These are phyloP conservation scores for Pochonia chlamydosporia DNA, from an alignment of 2,329 filamentous ascomycete genomes.

Conservation along the genomic window DNA sequence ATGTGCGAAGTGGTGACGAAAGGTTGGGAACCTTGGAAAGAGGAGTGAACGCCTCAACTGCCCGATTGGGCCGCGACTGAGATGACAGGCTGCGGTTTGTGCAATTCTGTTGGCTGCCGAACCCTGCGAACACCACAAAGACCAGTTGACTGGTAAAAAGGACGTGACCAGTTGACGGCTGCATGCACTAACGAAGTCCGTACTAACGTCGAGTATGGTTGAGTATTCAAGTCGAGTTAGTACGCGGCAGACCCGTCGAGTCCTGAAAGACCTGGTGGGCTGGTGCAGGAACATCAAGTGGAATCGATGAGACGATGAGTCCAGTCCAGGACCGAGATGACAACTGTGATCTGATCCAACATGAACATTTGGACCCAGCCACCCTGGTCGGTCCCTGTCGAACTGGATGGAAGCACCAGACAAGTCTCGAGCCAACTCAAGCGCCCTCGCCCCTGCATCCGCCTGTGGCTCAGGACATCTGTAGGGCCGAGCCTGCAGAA, in stretches of 20 bases:
- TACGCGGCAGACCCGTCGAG: too few species aligned
- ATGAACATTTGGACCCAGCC: background rate
- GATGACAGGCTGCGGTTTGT: conserved; percentile 6
- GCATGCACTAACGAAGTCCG: too few species aligned
- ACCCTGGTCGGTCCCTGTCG: background rate
- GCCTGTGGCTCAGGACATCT: background rate
- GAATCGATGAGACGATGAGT: background rate
- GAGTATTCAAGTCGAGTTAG: too few species aligned
- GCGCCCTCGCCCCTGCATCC: background rate
- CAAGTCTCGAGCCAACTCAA: too few species aligned
- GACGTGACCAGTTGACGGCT: too few species aligned
- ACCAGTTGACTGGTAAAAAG: too few species aligned
- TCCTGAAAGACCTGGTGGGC: too few species aligned
- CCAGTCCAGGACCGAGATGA: background rate
- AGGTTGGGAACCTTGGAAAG: background rate
- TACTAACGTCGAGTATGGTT: too few species aligned
- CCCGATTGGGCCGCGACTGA: conserved; percentile 8
- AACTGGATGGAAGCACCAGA: too few species aligned
- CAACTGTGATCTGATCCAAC: background rate
- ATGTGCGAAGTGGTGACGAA: conserved; percentile 1
- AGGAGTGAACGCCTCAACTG: conserved; percentile 6
- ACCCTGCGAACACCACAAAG: background rate
- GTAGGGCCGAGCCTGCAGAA: background rate
- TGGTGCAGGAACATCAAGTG: too few species aligned
- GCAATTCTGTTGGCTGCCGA: conserved; percentile 2